These are phyloP conservation scores for Scenedesmus sp. DNA, from an alignment of 163 green algal species.

Conservation along the genomic window DNA sequence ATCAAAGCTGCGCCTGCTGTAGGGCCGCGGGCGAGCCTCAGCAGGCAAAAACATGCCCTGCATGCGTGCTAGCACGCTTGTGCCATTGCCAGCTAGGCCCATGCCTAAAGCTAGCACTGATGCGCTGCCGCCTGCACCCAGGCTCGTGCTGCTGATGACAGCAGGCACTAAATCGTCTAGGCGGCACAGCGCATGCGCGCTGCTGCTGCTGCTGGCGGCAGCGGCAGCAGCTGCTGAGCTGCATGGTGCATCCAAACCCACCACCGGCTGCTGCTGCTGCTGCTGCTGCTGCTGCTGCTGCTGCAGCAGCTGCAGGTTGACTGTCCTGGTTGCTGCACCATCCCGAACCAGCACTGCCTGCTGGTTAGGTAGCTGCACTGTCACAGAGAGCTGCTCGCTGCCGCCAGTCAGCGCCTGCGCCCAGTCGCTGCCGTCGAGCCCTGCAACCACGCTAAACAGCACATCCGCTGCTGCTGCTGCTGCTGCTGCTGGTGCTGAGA, in stretches of 20 bases:
- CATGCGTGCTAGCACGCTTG: not conserved
- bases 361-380: constrained; percentile 7
- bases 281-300: not conserved
- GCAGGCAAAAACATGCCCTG: constrained; percentile 29
- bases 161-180: not conserved
- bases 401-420: not conserved
- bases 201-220: not conserved
- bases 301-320: not conserved
- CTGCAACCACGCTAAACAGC: not conserved
- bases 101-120: not conserved
- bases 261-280: not conserved
- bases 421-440: not conserved
- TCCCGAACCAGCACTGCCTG: not conserved
- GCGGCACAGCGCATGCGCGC: not conserved
- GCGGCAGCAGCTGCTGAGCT: not conserved
- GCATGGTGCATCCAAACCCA: not conserved
- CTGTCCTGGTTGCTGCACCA: too few relatives aligned
- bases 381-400: constrained; percentile 1
- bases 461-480: constrained; percentile 8
- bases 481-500: constrained; percentile 4
- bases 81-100: not conserved
- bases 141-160: not conserved
- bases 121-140: not conserved
- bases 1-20: not conserved
- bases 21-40: not conserved